These are phyloP conservation scores for Stephanodiscus minutulus DNA, from an alignment of 108 stramenopile species.

Conservation along the genomic window DNA sequence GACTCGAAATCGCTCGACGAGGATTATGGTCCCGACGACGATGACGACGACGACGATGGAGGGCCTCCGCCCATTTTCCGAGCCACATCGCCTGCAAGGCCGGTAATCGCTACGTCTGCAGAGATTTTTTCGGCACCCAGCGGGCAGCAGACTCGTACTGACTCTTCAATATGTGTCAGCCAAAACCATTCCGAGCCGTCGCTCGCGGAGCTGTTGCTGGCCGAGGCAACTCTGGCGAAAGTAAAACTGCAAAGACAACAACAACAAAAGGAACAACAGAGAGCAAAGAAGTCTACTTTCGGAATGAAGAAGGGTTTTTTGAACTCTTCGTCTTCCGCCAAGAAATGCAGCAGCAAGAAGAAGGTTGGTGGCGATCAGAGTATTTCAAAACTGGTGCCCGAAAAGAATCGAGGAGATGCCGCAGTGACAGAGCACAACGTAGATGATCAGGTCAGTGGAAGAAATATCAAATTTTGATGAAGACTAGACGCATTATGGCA, in stretches of 20 bases:
- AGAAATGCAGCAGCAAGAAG: slow-evolving; percentile 16
- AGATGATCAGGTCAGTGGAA: background rate
- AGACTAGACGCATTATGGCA: background rate
- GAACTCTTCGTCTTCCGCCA: slow-evolving; percentile 15
- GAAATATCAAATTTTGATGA: background rate
- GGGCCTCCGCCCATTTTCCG: slow-evolving; percentile 26
- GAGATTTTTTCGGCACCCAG: too few species aligned
- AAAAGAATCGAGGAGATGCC: background rate
- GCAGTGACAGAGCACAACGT: background rate
- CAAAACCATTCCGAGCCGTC: background rate
- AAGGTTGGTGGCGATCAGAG: background rate
- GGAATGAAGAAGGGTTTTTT: slow-evolving; percentile 49
- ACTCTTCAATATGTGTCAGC: background rate
- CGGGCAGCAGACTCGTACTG: background rate
- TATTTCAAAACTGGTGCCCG: background rate
- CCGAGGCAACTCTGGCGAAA: slow-evolving; percentile 7
- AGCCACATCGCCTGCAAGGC: background rate
- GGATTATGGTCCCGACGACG: slow-evolving; percentile 1
- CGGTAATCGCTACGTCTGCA: too few species aligned
- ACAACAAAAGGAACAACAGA: slow-evolving; percentile 10
- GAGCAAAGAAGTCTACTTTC: slow-evolving; percentile 38
- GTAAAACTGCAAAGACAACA: background rate
- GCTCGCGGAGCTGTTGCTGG: slow-evolving; percentile 17
- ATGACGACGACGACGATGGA: slow-evolving; percentile 22
- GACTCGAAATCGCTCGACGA: background rate